Conservation (phyloP, 768 basidiomycete genomes). For the Rhodosporidiobolus sp. region DNA sequence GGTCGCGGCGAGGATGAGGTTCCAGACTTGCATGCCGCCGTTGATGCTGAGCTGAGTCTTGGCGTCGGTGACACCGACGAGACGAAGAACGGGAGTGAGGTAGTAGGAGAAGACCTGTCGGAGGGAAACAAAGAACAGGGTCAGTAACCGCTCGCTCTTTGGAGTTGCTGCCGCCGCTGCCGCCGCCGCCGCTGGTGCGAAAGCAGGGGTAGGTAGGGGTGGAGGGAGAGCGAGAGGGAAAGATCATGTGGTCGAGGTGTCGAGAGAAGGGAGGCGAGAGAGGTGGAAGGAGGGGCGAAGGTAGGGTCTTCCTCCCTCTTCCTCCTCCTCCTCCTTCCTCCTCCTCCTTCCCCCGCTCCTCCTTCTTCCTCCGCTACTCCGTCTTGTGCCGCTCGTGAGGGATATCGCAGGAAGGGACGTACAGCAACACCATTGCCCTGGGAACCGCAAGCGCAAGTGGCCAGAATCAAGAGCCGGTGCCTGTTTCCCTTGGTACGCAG, state of each 20-base stretch:
- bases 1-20: conserved; percentile 11
- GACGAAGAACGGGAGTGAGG: conserved; percentile 42
- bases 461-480: conserved; percentile 9
- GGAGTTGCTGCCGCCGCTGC: too few relatives aligned
- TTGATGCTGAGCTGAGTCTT: conserved; percentile 39
- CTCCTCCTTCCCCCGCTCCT: too few relatives aligned
- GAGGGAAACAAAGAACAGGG: not conserved
- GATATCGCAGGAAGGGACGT: not conserved
- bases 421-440: conserved; percentile 45
- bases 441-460: conserved; percentile 4
- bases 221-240: too few relatives aligned
- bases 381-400: not conserved
- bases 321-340: too few relatives aligned
- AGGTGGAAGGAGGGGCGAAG: too few relatives aligned
- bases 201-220: too few relatives aligned
- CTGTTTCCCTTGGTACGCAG: conserved; percentile 27
- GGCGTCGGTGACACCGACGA: conserved; percentile 44
- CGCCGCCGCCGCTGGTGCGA: too few relatives aligned
- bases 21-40: conserved; percentile 40
- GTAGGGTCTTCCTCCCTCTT: too few relatives aligned
- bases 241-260: too few relatives aligned
- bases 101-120: conserved; percentile 39
- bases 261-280: too few relatives aligned
- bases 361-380: too few relatives aligned
- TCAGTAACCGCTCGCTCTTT: not conserved